phyloP scores from a whole-genome alignment of 1,139 yeast genomes.

The Protomyces arabidopsidicola region DNA sequence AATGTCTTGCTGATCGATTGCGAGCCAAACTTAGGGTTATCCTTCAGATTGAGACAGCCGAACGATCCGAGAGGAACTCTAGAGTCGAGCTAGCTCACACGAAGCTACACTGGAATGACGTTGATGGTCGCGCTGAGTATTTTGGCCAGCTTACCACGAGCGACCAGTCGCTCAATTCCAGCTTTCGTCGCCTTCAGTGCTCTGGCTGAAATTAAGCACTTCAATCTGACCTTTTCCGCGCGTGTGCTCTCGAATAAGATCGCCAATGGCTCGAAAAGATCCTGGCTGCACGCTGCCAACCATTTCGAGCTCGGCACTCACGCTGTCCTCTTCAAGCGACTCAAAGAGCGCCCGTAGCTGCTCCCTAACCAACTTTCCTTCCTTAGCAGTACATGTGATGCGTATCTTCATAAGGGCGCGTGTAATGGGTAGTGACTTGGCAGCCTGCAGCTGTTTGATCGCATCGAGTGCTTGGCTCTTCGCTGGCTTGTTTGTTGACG shows the following conservation, averaged over 20 bases:
- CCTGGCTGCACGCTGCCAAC: constrained; percentile 84
- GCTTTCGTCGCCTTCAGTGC: constrained; percentile 23
- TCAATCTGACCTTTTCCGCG: constrained; percentile 65
- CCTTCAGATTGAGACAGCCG: too few species aligned
- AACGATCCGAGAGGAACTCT: too few species aligned
- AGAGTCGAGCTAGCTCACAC: too few species aligned
- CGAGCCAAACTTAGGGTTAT: too few species aligned
- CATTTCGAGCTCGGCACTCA: constrained; percentile 53
- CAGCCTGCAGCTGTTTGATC: constrained; percentile 66
- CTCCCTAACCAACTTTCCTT: constrained; percentile 52
- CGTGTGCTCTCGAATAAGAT: constrained; percentile 53
- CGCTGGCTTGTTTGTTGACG: constrained; percentile 72
- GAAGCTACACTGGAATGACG: too few species aligned
- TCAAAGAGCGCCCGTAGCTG: constrained; percentile 52
- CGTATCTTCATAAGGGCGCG: constrained; percentile 90
- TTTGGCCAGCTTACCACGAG: too few species aligned
- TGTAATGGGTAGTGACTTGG: constrained; percentile 85
- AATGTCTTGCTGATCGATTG: too few species aligned
- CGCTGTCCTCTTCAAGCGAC: constrained; percentile 52
- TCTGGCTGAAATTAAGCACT: constrained; percentile 46
- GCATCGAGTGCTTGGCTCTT: constrained; percentile 81
- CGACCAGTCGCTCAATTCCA: not conserved
- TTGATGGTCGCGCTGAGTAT: too few species aligned
- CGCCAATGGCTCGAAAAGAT: constrained; percentile 64
- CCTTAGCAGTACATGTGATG: constrained; percentile 46